Evolutionary conservation across 1,284 basidiomycete genomes (phyloP), one percentile per base, ranked within the genome.

Genomic region (Irpex sp.): DNA sequence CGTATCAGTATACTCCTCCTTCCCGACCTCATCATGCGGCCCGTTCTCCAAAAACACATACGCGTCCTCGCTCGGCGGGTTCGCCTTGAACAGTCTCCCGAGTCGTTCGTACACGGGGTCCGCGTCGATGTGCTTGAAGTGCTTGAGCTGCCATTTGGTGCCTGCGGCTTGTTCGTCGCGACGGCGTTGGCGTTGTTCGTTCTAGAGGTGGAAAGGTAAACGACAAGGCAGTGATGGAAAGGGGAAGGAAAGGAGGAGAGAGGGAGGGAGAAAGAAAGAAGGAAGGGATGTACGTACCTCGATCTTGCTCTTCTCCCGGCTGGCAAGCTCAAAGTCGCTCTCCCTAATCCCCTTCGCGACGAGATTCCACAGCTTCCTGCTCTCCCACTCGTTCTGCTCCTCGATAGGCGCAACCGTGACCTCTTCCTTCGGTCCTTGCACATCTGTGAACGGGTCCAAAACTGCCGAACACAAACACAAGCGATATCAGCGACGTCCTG

Each of bases 311-410:
- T 99, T 99, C 75, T 96, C 96, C 71, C 78, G 81, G 68, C 90
- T 91, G 2, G 97, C 97, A n/a, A 83, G 77, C 58, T 98, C 97
- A 73, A 95, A 98, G 74, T 98, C 93, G 21, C 93, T 92, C 58
- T 89, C 89, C 59, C 92, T 80, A 67, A 99, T 99, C 21, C 97
- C 97, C 72, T 92, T 90, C 31, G 96, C 90, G 31, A 98, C 96
- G 61, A 84, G 82, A 69, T 82, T 78, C 97, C 97, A 99, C 63
- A 98, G 80, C 70, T 83, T 84, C 68, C 97, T 82, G 66, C 88
- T 94, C 82, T 99, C 97, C 81, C 88, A 95, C 69, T 92, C 88
- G 43, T 83, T 83, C 81, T 94, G 83, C 77, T 80, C 81, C 33
- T 92, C 82, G 7, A 84, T 70, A 33, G 81, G 73, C 39, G 78